Evolutionary conservation across 1,284 basidiomycete species (phyloP).

Genomic region (Phellinidium pouzarii): DNA sequence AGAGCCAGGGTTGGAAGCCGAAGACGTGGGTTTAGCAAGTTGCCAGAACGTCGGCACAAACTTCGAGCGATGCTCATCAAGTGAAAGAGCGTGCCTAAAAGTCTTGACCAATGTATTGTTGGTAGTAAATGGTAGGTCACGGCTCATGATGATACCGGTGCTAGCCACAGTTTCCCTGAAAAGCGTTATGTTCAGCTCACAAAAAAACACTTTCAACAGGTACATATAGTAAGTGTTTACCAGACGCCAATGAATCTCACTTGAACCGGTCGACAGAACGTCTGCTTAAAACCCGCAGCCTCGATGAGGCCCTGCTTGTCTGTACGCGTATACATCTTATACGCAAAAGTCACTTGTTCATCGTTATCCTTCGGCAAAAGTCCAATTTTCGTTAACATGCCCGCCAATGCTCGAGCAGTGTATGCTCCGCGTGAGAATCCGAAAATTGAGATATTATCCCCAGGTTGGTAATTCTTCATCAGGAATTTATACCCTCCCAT

Average conservation of each 20-base stretch:
- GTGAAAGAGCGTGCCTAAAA: slow-evolving; percentile 58
- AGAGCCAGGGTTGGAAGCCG: neutral
- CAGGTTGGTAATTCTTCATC: slow-evolving; percentile 55
- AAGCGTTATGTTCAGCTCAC: slow-evolving; percentile 3
- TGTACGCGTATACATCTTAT: slow-evolving; percentile 49
- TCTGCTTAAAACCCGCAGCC: slow-evolving; percentile 55
- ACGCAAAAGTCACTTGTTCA: slow-evolving; percentile 61
- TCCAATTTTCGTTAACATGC: slow-evolving; percentile 55
- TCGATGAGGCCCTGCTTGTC: slow-evolving; percentile 32
- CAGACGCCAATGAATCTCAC: slow-evolving; percentile 62
- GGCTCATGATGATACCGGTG: slow-evolving; percentile 51
- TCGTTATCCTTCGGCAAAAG: slow-evolving; percentile 52
- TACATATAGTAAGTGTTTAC: slow-evolving; percentile 31
- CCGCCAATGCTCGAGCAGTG: slow-evolving; percentile 67
- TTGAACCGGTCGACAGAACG: slow-evolving; percentile 53
- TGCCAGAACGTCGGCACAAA: slow-evolving; percentile 50
- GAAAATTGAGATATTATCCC: slow-evolving; percentile 59
- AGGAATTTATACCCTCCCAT: slow-evolving; percentile 61
- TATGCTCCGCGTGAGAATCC: slow-evolving; percentile 75
- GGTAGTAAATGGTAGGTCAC: slow-evolving; percentile 53
- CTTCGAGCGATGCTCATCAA: slow-evolving; percentile 56
- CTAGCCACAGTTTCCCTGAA: slow-evolving; percentile 62
- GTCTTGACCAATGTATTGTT: slow-evolving; percentile 50
- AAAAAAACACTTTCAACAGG: slow-evolving; percentile 6
- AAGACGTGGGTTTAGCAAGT: slow-evolving; percentile 19